Evolutionary conservation across 441 rosid genomes (phyloP).

Genomic region (Pelargonium australe): DNA sequence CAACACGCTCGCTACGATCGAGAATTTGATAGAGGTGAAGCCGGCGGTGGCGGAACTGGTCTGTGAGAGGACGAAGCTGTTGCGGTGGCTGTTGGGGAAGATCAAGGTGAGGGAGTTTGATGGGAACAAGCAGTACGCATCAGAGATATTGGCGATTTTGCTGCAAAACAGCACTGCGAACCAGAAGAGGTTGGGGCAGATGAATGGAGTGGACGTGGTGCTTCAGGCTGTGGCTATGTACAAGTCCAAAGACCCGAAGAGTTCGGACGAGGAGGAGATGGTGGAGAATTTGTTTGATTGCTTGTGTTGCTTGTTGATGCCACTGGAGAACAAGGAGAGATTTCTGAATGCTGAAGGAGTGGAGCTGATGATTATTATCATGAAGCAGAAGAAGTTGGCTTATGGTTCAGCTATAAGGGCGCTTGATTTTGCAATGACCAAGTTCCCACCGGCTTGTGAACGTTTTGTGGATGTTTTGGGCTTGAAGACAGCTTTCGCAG

Average conservation of each 20-base stretch:
- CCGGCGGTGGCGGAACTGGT: conserved; percentile 85
- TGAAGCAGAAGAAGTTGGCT: conserved; percentile 97
- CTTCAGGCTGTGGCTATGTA: conserved; percentile 91
- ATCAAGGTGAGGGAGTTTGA: conserved; percentile 82
- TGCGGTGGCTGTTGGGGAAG: conserved; percentile 76
- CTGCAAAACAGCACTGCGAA: conserved; percentile 74
- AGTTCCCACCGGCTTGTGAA: conserved; percentile 92
- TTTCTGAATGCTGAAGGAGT: conserved; percentile 95
- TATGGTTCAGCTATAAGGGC: conserved; percentile 89
- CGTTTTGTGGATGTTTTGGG: conserved; percentile 95
- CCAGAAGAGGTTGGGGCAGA: conserved; percentile 84
- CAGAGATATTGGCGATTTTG: conserved; percentile 88
- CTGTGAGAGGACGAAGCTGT: conserved; percentile 77
- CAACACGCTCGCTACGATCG: conserved; percentile 70
- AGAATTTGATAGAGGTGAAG: conserved; percentile 91
- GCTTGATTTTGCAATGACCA: conserved; percentile 93
- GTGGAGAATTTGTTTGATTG: conserved; percentile 84
- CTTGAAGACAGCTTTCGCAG: conserved; percentile 87
- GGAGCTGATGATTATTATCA: conserved; percentile 92
- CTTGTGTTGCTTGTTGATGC: conserved; percentile 91
- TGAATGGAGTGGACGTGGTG: conserved; percentile 93
- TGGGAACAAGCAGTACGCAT: conserved; percentile 81
- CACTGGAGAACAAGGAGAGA: conserved; percentile 95
- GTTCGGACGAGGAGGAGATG: conserved; percentile 94
- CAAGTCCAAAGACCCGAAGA: conserved; percentile 87